Base-by-base conservation (phyloP, 805 yeast species). In the Maudiozyma pseudohumilis region DNA sequence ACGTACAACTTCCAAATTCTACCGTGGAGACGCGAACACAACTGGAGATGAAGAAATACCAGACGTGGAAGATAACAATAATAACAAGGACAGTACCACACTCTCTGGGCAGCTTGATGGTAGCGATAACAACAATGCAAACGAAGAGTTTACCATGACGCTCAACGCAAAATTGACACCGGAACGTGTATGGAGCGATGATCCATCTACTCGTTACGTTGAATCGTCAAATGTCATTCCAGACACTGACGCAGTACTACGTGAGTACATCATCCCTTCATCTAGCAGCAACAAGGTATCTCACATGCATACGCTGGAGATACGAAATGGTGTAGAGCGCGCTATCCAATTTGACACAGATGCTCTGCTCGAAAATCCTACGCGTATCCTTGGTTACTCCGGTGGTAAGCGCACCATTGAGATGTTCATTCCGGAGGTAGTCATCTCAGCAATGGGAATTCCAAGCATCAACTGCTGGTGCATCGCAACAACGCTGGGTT, bases 401-500 rank as follows among this genome's bases (percentile, higher is more conserved):
- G 50, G 47, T 25, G 65, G 63, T 8, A 52, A 51, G 17, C 40
- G 59, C 24, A 42, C 46, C 1, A 66, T 74, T 50, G 72, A 72
- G 40, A 51, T 59, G 16, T 71, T 65, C 40, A 45, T 66, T 16
- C 64, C 64, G 6, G 67, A 65, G 39, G 59, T 60, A 0, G 49
- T 66, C 9, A 46, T 64, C 1, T 56, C 59, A 29, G 56, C 63
- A 2, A 45, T 65, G 3, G 80, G 77, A 23, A 68, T 71, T 38
- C 63, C 62, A 30, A 61, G 61, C 38, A 69, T 72, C 6, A 65
- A 70, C 1, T 48, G 60, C 26, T 74, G 75, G 48, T 63, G 67
- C 29, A 56, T 73, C 5, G 60, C 68, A 1, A 67, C 69, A 15
- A 65, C 65, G 15, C 59, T 59, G 30, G 64, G 70, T 29, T 56